Evolutionary conservation across 2,329 filamentous ascomycete species (phyloP), one percentile per base, ranked within the genome.

Genomic region (Fusarium euwallaceae): DNA sequence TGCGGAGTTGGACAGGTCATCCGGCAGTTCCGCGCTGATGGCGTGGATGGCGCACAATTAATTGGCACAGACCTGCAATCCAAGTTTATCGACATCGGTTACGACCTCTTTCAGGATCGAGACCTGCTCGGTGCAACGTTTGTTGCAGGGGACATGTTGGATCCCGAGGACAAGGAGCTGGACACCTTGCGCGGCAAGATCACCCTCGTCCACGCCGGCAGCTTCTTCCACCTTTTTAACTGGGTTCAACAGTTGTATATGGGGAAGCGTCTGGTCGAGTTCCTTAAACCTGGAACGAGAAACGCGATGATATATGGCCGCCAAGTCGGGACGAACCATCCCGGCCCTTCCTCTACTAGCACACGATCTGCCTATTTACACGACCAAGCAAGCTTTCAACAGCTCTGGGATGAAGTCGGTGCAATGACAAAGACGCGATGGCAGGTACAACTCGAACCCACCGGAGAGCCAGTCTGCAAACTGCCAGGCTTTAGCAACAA

Each of bases 51-150:
- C 6, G 78, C 82, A 17, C 84, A 86, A 55, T 79, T 91, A n/a
- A 86, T 86, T 67, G 88, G 87, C 20, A 82, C 84, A 4, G 88
- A 90, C 70, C 71, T 88, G 4, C 83, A 87, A 51, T 74, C 83
- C 22, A 82, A 82, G n/a, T 89, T 91, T 73, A 84, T 91, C 62
- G 84, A 89, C 12, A 80, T 89, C n/a, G 90, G 90, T 32, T 91
- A 92, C 79, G 89, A 92, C 64, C 84, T 94, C 22, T 94, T 93
- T 81, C 85, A 86, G 55, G 92, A 93, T 70, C 84, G 86, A 29
- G 77, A 82, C n/a, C 83, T 66, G 37, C 80, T 90, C 6, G 82
- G 82, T 22, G 84, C 84, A 2, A 83, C 82, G 2, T 90, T 91
- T 71, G 80, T 91, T 34, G 76, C 84, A 4, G 89, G 87, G 22